phyloP scores from a whole-genome alignment of 78 protist species.

The Guillardia theta region DNA sequence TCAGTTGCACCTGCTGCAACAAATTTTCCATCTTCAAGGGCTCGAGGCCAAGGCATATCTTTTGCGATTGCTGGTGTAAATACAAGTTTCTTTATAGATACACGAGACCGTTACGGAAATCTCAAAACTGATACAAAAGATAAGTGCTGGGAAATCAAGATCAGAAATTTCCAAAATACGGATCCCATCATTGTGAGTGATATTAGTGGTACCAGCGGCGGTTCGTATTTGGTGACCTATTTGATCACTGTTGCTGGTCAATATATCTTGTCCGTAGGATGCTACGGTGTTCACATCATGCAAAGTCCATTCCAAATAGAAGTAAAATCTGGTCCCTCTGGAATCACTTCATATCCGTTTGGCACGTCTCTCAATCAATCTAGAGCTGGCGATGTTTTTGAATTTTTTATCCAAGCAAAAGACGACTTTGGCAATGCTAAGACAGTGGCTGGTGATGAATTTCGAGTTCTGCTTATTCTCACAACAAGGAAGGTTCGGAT shows the following conservation, averaged over 20 bases:
- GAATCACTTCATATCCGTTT: not conserved
- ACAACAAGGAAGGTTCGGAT: too few species aligned
- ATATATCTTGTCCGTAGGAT: not conserved
- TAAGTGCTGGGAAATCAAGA: not conserved
- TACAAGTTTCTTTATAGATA: not conserved
- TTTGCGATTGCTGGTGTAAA: not conserved
- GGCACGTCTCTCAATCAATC: not conserved
- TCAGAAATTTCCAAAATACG: too few species aligned
- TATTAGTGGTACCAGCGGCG: not conserved
- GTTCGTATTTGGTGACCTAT: not conserved
- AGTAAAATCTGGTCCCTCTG: not conserved
- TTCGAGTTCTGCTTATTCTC: too few species aligned
- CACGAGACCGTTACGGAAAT: not conserved
- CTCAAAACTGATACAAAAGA: not conserved
- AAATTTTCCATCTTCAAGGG: not conserved
- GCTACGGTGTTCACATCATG: not conserved
- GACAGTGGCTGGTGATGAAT: not conserved
- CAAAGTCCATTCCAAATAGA: not conserved
- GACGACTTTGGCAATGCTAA: not conserved
- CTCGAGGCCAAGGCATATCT: not conserved
- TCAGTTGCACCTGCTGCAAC: not conserved
- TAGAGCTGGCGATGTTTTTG: not conserved
- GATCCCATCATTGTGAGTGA: too few species aligned
- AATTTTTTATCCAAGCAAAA: not conserved
- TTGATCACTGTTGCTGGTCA: not conserved